Evolutionary conservation across 768 basidiomycete species (phyloP).

Genomic region (Leucosporidium yakuticum): DNA sequence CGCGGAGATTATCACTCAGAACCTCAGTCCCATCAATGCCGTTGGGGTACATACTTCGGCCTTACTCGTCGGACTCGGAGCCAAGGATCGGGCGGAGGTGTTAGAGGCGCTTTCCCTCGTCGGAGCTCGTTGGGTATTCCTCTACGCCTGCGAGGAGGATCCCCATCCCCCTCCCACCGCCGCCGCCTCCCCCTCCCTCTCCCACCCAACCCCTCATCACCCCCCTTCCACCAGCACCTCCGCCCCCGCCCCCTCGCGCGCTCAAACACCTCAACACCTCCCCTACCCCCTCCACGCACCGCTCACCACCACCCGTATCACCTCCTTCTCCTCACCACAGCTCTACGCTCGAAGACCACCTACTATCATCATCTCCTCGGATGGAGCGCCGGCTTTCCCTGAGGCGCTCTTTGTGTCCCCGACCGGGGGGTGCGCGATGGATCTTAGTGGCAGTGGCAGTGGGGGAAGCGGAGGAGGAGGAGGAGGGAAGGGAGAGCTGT

Average conservation of each 20-base stretch:
- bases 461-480: too few relatives aligned
- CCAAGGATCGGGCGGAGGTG: constrained; percentile 18
- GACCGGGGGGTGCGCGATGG: constrained; percentile 25
- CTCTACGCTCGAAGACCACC: constrained; percentile 27
- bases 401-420: constrained; percentile 17
- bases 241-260: not conserved
- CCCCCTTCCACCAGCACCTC: not conserved
- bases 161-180: not conserved
- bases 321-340: constrained; percentile 15
- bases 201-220: not conserved
- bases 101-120: constrained; percentile 27
- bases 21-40: constrained; percentile 36
- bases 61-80: constrained; percentile 18
- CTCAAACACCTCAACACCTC: constrained; percentile 12
- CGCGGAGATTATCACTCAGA: constrained; percentile 32
- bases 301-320: constrained; percentile 10
- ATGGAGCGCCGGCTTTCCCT: constrained; percentile 14
- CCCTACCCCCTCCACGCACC: constrained; percentile 29
- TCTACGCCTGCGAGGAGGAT: constrained; percentile 25
- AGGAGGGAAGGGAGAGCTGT: not conserved
- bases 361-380: constrained; percentile 24
- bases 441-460: constrained; percentile 1
- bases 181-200: not conserved
- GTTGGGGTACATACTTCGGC: constrained; percentile 31
- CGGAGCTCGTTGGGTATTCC: constrained; percentile 29